Evolutionary conservation across 192 early-diverging fungal species (phyloP).

Genomic region (Coemansia sp.): DNA sequence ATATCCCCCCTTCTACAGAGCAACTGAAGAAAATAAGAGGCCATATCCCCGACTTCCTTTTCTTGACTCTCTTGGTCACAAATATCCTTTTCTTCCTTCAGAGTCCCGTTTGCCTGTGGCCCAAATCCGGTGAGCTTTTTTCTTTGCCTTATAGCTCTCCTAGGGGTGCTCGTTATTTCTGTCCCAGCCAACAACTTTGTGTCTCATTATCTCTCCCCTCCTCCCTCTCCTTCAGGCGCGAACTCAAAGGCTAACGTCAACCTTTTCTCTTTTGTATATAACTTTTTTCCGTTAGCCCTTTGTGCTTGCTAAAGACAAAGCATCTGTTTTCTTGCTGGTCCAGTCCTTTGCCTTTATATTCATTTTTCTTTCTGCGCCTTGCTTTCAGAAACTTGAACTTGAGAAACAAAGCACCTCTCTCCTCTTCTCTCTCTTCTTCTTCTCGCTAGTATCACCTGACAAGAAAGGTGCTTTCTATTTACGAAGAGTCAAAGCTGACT

Average conservation of each 20-base stretch:
- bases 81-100: neutral
- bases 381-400: neutral
- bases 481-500: no score
- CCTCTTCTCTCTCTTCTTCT: neutral
- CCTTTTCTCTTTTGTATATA: slow-evolving; percentile 4
- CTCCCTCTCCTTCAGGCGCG: no score
- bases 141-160: neutral
- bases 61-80: neutral
- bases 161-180: neutral
- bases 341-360: slow-evolving; percentile 11
- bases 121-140: neutral
- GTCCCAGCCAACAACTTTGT: neutral
- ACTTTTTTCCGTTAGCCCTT: neutral
- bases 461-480: no score
- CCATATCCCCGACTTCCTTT: neutral
- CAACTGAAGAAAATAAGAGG: slow-evolving; percentile 1
- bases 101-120: neutral
- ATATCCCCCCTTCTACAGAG: slow-evolving; percentile 9
- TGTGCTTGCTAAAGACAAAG: slow-evolving; percentile 13
- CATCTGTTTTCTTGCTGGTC: neutral
- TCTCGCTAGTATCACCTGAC: neutral
- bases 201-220: no score
- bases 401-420: neutral
- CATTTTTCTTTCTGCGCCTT: neutral
- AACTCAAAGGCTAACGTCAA: neutral